phyloP scores from a whole-genome alignment of 2,329 filamentous ascomycete species.

The Zymoseptoria crescenta region DNA sequence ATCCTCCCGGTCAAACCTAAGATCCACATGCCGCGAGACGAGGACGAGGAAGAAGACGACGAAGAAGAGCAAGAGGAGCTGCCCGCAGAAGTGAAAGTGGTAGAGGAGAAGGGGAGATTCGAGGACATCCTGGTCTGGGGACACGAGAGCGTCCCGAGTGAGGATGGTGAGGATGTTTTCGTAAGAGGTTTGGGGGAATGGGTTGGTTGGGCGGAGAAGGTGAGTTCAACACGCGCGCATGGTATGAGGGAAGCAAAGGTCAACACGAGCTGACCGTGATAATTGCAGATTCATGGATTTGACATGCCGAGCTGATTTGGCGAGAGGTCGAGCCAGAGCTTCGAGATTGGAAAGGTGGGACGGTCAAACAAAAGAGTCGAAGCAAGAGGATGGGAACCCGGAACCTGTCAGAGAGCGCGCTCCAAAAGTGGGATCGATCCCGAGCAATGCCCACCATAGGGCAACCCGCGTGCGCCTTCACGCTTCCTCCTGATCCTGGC shows the following conservation, averaged over 20 bases:
- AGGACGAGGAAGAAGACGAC: slow-evolving; percentile 33
- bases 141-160: slow-evolving; percentile 58
- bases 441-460: not conserved
- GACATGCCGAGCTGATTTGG: not conserved
- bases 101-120: slow-evolving; percentile 62
- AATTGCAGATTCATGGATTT: slow-evolving; percentile 9
- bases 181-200: slow-evolving; percentile 72
- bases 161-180: slow-evolving; percentile 55
- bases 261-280: not conserved
- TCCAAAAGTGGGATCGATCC: not conserved
- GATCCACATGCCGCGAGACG: not conserved
- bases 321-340: not conserved
- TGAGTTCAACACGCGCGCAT: slow-evolving; percentile 33
- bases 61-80: slow-evolving; percentile 38
- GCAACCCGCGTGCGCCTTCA: not conserved
- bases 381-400: not conserved
- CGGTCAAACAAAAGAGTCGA: not conserved
- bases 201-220: slow-evolving; percentile 63
- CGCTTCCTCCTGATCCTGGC: not conserved
- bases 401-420: not conserved
- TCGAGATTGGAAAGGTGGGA: not conserved
- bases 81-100: slow-evolving; percentile 45
- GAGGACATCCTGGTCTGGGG: slow-evolving; percentile 75
- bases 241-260: not conserved
- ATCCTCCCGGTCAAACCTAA: slow-evolving; percentile 7